Base-by-base conservation (phyloP, 2,329 filamentous ascomycete genomes). In the Stemphylium vesicarium region DNA sequence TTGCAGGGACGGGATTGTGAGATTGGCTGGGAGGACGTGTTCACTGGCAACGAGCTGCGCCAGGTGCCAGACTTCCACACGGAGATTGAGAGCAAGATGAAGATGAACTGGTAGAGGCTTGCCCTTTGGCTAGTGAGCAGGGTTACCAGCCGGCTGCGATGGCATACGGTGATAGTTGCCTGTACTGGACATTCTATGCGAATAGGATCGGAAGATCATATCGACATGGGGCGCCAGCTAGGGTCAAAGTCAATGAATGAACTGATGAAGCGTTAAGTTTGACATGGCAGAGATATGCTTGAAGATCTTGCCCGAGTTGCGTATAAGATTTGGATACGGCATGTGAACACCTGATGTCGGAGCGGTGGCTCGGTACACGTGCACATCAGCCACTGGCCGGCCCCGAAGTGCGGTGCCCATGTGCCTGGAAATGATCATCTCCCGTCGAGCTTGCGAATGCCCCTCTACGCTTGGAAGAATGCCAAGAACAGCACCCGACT, bases 11-110 rank as follows among this genome's bases (percentile, higher is more conserved):
- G 87, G 70, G 95, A 98, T 75, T 80, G 84, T 24, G 88, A 85
- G 69, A 82, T 96, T 66, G 86, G 83, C 8, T 99, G 95, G 95
- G 95, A 99, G 83, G 95, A 98, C 80, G 87, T 99, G 16, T 98
- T 89, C 74, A 86, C 84, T 16, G 91, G 82, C 56, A 88, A 90
- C 66, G 91, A 94, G 77, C 84, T 86, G 74, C 84, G 87, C 68
- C 84, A 85, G 57, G 80, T 86, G 37, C 85, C 88, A 20, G 86
- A 88, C 48, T 88, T 97, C 78, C 92, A 97, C 69, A 88, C 91
- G 53, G 94, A 98, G 85, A 92, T 97, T 87, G 94, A 97, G 86
- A 85, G 86, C 78, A 91, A 92, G 84, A 81, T 96, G 77, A 90
- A 88, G 83, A 96, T 97, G 86, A 82, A 74, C 80, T 81, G 81